Evolutionary conservation across 1,284 basidiomycete species (phyloP).

Genomic region (Fomitiporia mediterranea): DNA sequence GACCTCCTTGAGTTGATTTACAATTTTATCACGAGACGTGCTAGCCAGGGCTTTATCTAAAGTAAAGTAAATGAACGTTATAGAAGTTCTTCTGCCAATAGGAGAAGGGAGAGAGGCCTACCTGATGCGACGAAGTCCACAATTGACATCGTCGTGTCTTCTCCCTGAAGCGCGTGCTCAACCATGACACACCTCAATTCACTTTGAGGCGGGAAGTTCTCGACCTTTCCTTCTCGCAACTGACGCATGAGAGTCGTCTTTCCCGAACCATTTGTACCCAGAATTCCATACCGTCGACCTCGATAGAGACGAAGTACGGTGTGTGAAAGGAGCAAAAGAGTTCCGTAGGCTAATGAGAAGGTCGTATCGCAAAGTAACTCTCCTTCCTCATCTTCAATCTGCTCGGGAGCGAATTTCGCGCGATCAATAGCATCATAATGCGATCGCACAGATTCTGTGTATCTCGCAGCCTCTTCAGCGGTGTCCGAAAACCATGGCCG

Average conservation of each 20-base stretch:
- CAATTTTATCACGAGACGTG: slow-evolving; percentile 65
- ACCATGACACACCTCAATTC: slow-evolving; percentile 91
- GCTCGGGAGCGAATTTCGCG: slow-evolving; percentile 47
- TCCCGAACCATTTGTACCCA: slow-evolving; percentile 93
- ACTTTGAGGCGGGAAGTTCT: slow-evolving; percentile 91
- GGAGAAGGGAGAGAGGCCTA: slow-evolving; percentile 31
- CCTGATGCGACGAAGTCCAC: slow-evolving; percentile 87
- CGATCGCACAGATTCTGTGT: slow-evolving; percentile 61
- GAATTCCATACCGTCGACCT: slow-evolving; percentile 91
- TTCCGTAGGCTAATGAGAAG: slow-evolving; percentile 97
- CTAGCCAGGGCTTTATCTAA: slow-evolving; percentile 57
- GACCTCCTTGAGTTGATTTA: slow-evolving; percentile 76
- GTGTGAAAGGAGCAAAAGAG: slow-evolving; percentile 92
- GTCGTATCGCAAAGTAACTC: slow-evolving; percentile 89
- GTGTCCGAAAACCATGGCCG: slow-evolving; percentile 55
- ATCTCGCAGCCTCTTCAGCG: slow-evolving; percentile 40
- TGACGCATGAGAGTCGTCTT: slow-evolving; percentile 98
- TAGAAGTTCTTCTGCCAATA: neutral
- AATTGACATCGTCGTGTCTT: slow-evolving; percentile 77
- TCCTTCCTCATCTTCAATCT: slow-evolving; percentile 56
- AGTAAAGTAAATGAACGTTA: neutral
- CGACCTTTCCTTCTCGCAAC: slow-evolving; percentile 90
- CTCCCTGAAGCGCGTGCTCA: slow-evolving; percentile 92
- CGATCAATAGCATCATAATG: slow-evolving; percentile 80
- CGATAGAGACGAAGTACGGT: slow-evolving; percentile 88